These are phyloP conservation scores for Pythium phragmitis DNA, from an alignment of 352 stramenopile genomes.

Conservation along the genomic window DNA sequence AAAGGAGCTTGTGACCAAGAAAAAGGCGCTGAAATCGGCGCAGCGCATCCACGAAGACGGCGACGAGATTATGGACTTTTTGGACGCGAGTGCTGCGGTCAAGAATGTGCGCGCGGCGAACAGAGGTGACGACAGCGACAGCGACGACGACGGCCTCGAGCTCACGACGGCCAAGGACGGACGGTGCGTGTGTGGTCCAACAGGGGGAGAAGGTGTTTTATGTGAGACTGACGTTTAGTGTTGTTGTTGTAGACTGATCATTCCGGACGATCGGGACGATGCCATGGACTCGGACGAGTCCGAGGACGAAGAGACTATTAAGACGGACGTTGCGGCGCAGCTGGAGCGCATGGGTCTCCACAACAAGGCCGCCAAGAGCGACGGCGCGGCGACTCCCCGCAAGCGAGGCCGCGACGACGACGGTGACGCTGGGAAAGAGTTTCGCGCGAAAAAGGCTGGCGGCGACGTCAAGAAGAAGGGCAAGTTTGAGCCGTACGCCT, in stretches of 20 bases:
- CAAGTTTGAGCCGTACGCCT: constrained; percentile 97
- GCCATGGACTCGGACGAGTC: constrained; percentile 71
- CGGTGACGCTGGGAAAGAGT: constrained; percentile 82
- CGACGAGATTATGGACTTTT: constrained; percentile 93
- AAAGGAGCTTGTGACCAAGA: constrained; percentile 70
- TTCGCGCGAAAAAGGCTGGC: constrained; percentile 94
- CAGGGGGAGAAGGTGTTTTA: neutral
- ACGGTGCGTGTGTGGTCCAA: constrained; percentile 60
- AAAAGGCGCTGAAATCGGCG: constrained; percentile 39
- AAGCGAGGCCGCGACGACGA: constrained; percentile 59
- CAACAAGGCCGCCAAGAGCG: constrained; percentile 6
- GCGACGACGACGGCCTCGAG: constrained; percentile 77
- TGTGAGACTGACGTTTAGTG: constrained; percentile 20
- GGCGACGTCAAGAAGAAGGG: constrained; percentile 97
- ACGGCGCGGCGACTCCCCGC: constrained; percentile 30
- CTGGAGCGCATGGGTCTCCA: constrained; percentile 80
- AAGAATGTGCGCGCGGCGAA: constrained; percentile 82
- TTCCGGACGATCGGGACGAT: constrained; percentile 59
- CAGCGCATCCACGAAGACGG: constrained; percentile 69
- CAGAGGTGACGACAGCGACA: constrained; percentile 41
- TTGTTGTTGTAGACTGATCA: constrained; percentile 59
- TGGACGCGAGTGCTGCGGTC: constrained; percentile 87
- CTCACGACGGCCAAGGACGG: constrained; percentile 92
- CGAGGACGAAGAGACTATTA: constrained; percentile 65
- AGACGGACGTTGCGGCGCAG: constrained; percentile 78